These are phyloP conservation scores for Raphidocelis subcapitata DNA, from an alignment of 139 green algal genomes.

Conservation along the genomic window DNA sequence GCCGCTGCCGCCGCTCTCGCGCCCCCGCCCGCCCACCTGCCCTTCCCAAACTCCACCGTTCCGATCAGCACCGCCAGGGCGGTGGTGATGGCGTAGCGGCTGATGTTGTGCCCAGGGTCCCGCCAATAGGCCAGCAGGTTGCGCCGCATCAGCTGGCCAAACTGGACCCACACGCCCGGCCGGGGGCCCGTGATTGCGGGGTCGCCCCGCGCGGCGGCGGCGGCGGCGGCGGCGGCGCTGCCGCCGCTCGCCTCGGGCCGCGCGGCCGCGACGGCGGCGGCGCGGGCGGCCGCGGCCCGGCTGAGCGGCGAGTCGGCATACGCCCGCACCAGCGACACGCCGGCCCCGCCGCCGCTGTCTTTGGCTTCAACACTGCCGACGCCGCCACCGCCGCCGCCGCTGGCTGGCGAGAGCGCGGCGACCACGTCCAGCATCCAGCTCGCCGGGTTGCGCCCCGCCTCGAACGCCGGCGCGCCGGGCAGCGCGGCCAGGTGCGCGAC, in stretches of 20 bases:
- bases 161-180: conserved; percentile 2
- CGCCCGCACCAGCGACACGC: too few relatives aligned
- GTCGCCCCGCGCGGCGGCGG: background rate
- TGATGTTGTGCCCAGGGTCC: conserved; percentile 21
- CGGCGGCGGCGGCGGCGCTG: too few relatives aligned
- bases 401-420: background rate
- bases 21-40: too few relatives aligned
- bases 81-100: background rate
- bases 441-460: conserved; percentile 61
- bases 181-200: background rate
- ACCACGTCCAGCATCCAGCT: conserved; percentile 81
- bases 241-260: too few relatives aligned
- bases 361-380: background rate
- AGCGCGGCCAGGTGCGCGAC: conserved; percentile 38
- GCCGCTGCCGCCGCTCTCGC: too few relatives aligned
- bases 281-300: too few relatives aligned
- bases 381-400: background rate
- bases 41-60: background rate
- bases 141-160: conserved; percentile 4
- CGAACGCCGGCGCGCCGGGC: conserved; percentile 3
- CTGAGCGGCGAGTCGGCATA: too few relatives aligned
- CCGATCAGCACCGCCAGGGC: background rate
- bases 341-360: background rate
- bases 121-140: conserved; percentile 26
- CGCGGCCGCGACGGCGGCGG: too few relatives aligned